These are phyloP conservation scores for Ophiocytium majus DNA, from an alignment of 352 stramenopile species.

Conservation along the genomic window DNA sequence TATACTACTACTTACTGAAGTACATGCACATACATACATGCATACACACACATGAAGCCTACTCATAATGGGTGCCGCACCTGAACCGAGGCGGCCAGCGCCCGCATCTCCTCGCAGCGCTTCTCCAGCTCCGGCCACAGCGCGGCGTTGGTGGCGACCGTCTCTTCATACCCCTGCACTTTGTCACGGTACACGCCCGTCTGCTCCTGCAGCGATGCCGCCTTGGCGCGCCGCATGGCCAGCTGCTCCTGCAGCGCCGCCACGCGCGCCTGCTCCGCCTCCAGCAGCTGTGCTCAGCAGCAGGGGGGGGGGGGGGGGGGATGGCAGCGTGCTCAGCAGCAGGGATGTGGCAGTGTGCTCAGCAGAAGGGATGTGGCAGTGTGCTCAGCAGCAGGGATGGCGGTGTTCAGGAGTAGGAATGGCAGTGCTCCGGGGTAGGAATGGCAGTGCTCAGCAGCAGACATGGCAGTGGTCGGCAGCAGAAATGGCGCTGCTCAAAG, in stretches of 20 bases:
- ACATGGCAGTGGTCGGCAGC: too few species aligned
- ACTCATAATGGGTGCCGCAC: too few species aligned
- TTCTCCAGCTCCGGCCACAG: conserved; percentile 18
- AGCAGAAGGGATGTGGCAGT: too few species aligned
- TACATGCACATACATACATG: not conserved
- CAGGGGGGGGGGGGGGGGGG: too few species aligned
- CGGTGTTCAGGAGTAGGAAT: too few species aligned
- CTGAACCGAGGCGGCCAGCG: not conserved
- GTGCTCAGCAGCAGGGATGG: too few species aligned
- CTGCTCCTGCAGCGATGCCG: not conserved
- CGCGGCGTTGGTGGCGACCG: not conserved
- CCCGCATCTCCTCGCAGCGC: conserved; percentile 3
- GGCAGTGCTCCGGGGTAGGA: too few species aligned
- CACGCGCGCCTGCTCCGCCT: not conserved
- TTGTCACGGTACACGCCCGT: not conserved
- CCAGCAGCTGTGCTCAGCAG: conserved; percentile 20
- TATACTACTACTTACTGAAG: not conserved
- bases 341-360: too few species aligned
- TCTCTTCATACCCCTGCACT: conserved; percentile 8
- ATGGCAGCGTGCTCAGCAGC: too few species aligned
- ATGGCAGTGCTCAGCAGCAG: too few species aligned
- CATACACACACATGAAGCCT: conserved; percentile 7
- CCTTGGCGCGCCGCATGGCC: not conserved
- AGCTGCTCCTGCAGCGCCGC: not conserved
- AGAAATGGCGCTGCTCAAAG: too few species aligned